phyloP scores from a whole-genome alignment of 2,329 filamentous ascomycete genomes.

The Graphilbum sp. region DNA sequence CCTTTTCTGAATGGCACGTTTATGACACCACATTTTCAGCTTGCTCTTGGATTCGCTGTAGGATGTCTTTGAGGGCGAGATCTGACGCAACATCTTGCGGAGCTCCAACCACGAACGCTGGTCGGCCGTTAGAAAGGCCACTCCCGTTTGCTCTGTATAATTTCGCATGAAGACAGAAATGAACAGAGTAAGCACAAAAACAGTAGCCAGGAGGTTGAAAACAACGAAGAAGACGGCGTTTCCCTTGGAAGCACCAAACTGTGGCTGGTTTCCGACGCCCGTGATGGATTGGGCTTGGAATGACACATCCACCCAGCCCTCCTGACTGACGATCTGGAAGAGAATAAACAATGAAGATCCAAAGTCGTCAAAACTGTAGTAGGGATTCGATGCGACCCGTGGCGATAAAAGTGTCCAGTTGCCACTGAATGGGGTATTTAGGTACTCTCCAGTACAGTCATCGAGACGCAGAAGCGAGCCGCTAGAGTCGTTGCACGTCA shows the following conservation, averaged over 20 bases:
- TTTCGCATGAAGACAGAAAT: conserved; percentile 99
- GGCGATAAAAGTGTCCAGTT: conserved; percentile 73
- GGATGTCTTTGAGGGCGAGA: conserved; percentile 86
- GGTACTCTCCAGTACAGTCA: conserved; percentile 75
- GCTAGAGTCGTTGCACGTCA: conserved; percentile 59
- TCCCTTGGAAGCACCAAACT: conserved; percentile 51
- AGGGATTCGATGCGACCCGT: conserved; percentile 64
- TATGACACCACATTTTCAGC: conserved; percentile 91
- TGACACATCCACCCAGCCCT: conserved; percentile 94
- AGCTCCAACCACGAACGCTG: conserved; percentile 95
- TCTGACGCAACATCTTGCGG: conserved; percentile 77
- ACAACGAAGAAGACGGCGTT: conserved; percentile 91
- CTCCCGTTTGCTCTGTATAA: conserved; percentile 95
- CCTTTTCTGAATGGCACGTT: conserved; percentile 81
- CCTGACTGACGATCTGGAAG: conserved; percentile 96
- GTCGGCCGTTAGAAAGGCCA: conserved; percentile 87
- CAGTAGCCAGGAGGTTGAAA: conserved; percentile 90
- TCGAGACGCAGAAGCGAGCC: conserved; percentile 40
- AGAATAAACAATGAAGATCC: conserved; percentile 87
- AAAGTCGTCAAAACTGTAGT: conserved; percentile 89
- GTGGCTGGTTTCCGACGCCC: conserved; percentile 57
- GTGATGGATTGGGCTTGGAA: conserved; percentile 71
- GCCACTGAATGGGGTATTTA: conserved; percentile 53
- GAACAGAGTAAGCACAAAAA: conserved; percentile 93
- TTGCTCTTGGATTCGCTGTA: conserved; percentile 58